These are phyloP conservation scores for Sechiopsis laciniata DNA, from an alignment of 306 rosid species.

Conservation along the genomic window DNA sequence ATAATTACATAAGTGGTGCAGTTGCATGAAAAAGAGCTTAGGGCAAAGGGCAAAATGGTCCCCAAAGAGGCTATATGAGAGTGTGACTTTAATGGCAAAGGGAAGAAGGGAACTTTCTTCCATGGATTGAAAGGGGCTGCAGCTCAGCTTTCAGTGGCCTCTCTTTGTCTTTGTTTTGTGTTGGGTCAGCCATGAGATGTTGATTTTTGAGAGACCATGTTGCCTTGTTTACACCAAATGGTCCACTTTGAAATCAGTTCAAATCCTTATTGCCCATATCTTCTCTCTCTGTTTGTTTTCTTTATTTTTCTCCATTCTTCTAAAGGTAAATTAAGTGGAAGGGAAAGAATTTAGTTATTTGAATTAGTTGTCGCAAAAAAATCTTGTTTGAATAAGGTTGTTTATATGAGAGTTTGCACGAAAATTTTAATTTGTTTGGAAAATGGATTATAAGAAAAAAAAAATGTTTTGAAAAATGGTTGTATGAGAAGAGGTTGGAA, in stretches of 20 bases:
- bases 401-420: too few species aligned
- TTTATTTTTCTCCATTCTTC: too few species aligned
- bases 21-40: conserved; percentile 35
- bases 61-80: conserved; percentile 27
- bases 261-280: neutral
- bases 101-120: conserved; percentile 28
- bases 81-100: conserved; percentile 56
- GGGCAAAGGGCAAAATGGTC: conserved; percentile 12
- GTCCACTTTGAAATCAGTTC: conserved; percentile 18
- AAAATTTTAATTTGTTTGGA: too few species aligned
- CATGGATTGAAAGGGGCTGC: conserved; percentile 35
- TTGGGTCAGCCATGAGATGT: conserved; percentile 15
- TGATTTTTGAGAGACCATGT: conserved; percentile 17
- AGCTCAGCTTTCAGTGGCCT: conserved; percentile 13
- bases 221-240: neutral
- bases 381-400: too few species aligned
- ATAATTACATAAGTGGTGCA: conserved; percentile 35
- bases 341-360: too few species aligned
- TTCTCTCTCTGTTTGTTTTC: too few species aligned
- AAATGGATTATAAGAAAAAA: too few species aligned
- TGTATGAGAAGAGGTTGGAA: too few species aligned
- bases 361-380: too few species aligned
- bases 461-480: too few species aligned
- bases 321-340: too few species aligned
- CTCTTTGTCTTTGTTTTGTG: conserved; percentile 19